phyloP scores from a whole-genome alignment of 306 rosid species.

The Malus sylvestris region DNA sequence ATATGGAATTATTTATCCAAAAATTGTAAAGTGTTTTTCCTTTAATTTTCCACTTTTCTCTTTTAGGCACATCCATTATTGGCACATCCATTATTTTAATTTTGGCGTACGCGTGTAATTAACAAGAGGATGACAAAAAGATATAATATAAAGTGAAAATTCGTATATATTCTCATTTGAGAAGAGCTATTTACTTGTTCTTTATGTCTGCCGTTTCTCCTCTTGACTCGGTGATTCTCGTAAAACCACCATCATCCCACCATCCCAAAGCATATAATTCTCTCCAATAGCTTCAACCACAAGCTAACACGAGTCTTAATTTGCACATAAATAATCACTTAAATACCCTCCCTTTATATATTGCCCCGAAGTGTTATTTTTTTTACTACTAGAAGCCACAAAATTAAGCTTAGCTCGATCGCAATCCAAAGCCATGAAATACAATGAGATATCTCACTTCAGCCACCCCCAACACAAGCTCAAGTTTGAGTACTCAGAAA shows the following conservation, averaged over 20 bases:
- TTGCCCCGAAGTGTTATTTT: background rate
- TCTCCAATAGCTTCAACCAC: conserved; percentile 39
- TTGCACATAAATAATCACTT: background rate
- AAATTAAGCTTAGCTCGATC: background rate
- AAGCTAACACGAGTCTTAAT: conserved; percentile 33
- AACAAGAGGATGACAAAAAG: background rate
- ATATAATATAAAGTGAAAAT: conserved; percentile 14
- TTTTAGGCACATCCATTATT: background rate
- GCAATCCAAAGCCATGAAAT: conserved; percentile 41
- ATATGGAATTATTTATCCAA: background rate
- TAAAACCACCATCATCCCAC: conserved; percentile 19
- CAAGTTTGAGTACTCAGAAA: conserved; percentile 55
- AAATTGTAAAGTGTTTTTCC: background rate
- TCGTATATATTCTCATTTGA: conserved; percentile 36
- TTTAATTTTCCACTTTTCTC: background rate
- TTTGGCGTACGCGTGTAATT: background rate
- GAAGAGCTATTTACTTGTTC: conserved; percentile 26
- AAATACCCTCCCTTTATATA: conserved; percentile 11
- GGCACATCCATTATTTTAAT: background rate
- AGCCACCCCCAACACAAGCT: conserved; percentile 84
- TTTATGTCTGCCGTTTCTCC: conserved; percentile 37
- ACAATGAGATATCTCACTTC: conserved; percentile 72
- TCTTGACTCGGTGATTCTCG: conserved; percentile 45
- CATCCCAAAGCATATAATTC: conserved; percentile 45
- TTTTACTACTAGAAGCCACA: background rate